Percentiles rank a stretch among this genome's conserved stretches.
Conservation (phyloP, 176 grass and related monocot species). For the Elymus sibiricus region DNA sequence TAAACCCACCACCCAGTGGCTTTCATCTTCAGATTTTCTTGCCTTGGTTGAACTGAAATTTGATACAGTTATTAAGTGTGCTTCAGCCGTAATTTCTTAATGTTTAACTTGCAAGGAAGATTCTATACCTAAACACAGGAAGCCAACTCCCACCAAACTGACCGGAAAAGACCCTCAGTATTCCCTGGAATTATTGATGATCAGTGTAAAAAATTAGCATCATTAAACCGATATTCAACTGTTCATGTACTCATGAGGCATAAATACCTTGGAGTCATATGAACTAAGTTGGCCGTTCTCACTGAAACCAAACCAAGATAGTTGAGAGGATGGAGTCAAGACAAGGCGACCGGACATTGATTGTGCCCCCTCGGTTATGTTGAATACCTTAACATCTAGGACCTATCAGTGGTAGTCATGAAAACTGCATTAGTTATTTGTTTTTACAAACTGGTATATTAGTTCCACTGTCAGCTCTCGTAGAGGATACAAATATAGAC, state of each 20-base stretch:
- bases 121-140: conserved; percentile 88
- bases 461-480: neutral
- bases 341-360: conserved; percentile 46
- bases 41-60: conserved; percentile 66
- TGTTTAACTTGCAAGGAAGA: conserved; percentile 9
- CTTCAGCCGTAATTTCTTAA: neutral
- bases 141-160: conserved; percentile 82
- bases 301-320: conserved; percentile 97
- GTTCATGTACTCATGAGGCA: neutral
- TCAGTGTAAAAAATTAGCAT: conserved; percentile 21
- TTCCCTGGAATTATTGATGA: conserved; percentile 46
- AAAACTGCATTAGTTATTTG: neutral
- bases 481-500: neutral
- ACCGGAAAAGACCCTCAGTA: conserved; percentile 68
- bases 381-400: conserved; percentile 80
- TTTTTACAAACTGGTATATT: conserved; percentile 7
- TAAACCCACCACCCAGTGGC: conserved; percentile 83
- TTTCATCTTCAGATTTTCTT: conserved; percentile 84
- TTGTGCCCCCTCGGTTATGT: conserved; percentile 49
- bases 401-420: conserved; percentile 41
- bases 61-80: conserved; percentile 23
- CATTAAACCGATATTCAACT: conserved; percentile 10
- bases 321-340: conserved; percentile 60
- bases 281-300: conserved; percentile 87
- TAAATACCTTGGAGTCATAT: conserved; percentile 79